Evolutionary conservation across 106 monocot genomes (phyloP), one percentile per base, ranked within the genome.

Genomic region (Chionographis japonica): DNA sequence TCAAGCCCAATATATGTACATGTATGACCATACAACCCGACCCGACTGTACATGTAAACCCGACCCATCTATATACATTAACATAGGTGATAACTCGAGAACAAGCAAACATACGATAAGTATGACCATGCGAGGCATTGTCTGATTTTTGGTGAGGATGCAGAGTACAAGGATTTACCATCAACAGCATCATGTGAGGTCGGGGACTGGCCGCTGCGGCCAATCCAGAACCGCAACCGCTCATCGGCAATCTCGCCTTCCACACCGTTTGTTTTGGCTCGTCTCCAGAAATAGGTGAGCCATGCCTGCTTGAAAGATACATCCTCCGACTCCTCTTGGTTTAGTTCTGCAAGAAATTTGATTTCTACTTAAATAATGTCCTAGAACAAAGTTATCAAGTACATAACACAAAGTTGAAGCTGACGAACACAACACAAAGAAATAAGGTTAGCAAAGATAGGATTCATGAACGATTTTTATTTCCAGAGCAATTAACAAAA

Each of bases 161-260:
- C 39, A 37, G 13, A 13, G 0, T 4, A 20, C 40, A 35, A 57
- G 20, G 56, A 69, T 18, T 67, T 88, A 94, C 94, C 94, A 75
- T 94, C 94, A 65, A 94, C 79, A 46, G 88, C 90, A 72, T 94
- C 94, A 64, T 88, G 90, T 61, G 94, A 88, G 37, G 87, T 91
- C 35, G 80, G 79, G 72, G 77, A 19, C 56, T 91, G 78, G 13
- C 68, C 78, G 54, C 55, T 77, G 52, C 62, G 81, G 54, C 68
- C 60, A 17, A 68, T 78, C 91, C 91, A 94, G 65, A 81, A 85
- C 50, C 83, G 78, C 43, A 90, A 62, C 40, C 83, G 66, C 66
- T 91, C 90, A 8, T 90, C 90, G 43, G 94, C 87, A 55, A 94
- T 83, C 67, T 94, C 94, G 35, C 88, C 83, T 72, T 94, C 94